phyloP scores from a whole-genome alignment of 2,329 filamentous ascomycete genomes.

The Colletotrichum truncatum region DNA sequence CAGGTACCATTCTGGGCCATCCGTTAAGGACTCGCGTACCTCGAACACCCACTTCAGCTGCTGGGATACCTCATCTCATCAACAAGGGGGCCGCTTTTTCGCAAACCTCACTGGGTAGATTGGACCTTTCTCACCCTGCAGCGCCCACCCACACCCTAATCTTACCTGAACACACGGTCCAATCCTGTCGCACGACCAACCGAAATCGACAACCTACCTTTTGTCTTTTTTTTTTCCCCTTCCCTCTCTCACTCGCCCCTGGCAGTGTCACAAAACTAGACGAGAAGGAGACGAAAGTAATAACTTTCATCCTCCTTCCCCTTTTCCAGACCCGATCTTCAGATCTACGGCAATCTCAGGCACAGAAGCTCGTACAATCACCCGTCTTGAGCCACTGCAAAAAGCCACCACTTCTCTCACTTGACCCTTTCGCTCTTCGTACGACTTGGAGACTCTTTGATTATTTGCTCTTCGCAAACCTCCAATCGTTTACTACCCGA shows the following conservation, averaged over 20 bases:
- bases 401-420: slow-evolving; percentile 8
- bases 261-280: slow-evolving; percentile 14
- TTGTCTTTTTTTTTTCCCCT: neutral
- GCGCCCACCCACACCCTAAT: slow-evolving; percentile 21
- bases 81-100: neutral
- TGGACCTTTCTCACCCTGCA: neutral
- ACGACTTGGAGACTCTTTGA: neutral
- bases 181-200: slow-evolving; percentile 25
- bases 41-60: neutral
- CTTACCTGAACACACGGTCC: slow-evolving; percentile 29
- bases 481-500: neutral
- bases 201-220: slow-evolving; percentile 26
- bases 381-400: neutral
- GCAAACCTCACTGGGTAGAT: neutral
- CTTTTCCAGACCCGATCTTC: slow-evolving; percentile 12
- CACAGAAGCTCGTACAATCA: neutral
- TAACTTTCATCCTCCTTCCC: slow-evolving; percentile 13
- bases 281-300: no score
- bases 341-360: slow-evolving; percentile 6
- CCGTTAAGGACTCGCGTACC: neutral
- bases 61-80: neutral
- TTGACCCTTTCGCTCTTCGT: neutral
- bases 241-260: slow-evolving; percentile 16
- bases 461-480: neutral
- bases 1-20: slow-evolving; percentile 1